phyloP scores from a whole-genome alignment of 352 stramenopile genomes.

The Blastocystis sp. region DNA sequence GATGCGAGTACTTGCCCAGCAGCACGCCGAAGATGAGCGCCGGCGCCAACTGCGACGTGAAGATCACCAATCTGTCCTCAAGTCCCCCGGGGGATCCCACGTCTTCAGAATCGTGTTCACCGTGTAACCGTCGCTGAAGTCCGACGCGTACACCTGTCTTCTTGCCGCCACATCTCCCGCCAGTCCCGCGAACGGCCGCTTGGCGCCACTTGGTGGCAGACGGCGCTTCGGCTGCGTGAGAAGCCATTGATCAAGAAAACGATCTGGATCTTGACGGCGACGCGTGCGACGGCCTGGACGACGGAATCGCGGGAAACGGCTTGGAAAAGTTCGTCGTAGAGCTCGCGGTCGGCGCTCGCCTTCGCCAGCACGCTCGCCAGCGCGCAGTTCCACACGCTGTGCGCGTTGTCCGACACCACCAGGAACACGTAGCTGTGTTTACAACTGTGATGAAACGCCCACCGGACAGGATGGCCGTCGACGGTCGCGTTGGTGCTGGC shows the following conservation, averaged over 20 bases:
- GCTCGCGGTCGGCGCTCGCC: not conserved
- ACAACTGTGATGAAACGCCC: too few relatives aligned
- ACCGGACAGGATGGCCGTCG: too few relatives aligned
- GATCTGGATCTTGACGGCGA: slow-evolving; percentile 17
- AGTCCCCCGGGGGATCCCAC: not conserved
- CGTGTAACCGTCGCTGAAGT: slow-evolving; percentile 37
- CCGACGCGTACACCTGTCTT: not conserved
- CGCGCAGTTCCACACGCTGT: not conserved
- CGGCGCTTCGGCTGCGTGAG: not conserved
- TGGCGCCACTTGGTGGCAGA: not conserved
- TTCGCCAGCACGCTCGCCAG: slow-evolving; percentile 1
- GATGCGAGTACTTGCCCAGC: not conserved
- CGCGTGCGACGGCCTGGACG: not conserved
- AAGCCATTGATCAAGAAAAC: not conserved
- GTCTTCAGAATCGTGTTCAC: slow-evolving; percentile 46
- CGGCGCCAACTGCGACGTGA: slow-evolving; percentile 12
- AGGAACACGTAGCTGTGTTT: slow-evolving; percentile 3
- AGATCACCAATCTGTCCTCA: not conserved
- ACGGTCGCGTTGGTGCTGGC: too few relatives aligned
- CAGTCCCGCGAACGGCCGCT: not conserved
- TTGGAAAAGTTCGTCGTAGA: slow-evolving; percentile 1
- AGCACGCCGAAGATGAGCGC: slow-evolving; percentile 19
- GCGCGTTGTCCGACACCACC: not conserved
- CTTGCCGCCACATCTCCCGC: not conserved
- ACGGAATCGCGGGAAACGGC: not conserved